These are phyloP conservation scores for Agaricales sp. DNA, from an alignment of 1,284 basidiomycete species.

Conservation along the genomic window DNA sequence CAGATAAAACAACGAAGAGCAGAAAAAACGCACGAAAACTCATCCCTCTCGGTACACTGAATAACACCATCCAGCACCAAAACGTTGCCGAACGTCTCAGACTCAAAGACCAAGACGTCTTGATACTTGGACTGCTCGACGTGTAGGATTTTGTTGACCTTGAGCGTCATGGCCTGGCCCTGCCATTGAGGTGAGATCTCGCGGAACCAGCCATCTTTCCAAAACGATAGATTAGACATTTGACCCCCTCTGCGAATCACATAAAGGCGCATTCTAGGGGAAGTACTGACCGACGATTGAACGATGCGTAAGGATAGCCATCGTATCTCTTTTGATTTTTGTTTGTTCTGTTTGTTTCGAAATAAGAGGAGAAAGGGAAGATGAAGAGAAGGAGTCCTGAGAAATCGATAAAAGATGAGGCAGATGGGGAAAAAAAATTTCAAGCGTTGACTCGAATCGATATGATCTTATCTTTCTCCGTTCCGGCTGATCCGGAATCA, in stretches of 20 bases:
- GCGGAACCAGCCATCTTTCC: constrained; percentile 91
- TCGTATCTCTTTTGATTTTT: constrained; percentile 9
- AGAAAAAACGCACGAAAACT: constrained; percentile 77
- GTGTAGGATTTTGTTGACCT: constrained; percentile 94
- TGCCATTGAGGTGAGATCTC: constrained; percentile 98
- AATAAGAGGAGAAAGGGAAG: neutral
- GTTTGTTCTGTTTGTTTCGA: neutral
- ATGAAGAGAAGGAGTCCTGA: too few relatives aligned
- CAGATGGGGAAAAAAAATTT: too few relatives aligned
- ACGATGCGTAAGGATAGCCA: constrained; percentile 28
- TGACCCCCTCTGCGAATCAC: too few relatives aligned
- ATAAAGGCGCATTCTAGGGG: neutral
- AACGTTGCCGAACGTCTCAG: constrained; percentile 92
- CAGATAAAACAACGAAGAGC: neutral
- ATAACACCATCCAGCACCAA: constrained; percentile 94
- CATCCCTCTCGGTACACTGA: constrained; percentile 95
- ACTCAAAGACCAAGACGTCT: constrained; percentile 95
- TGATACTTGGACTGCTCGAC: constrained; percentile 90
- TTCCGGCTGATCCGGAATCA: neutral
- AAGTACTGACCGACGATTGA: constrained; percentile 24
- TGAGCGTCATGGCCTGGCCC: constrained; percentile 90
- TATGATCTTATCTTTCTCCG: neutral
- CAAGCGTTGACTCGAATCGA: too few relatives aligned
- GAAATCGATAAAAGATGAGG: too few relatives aligned
- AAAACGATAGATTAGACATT: neutral